These are phyloP conservation scores for Echium plantagineum DNA, from an alignment of 257 asterid genomes.

Conservation along the genomic window DNA sequence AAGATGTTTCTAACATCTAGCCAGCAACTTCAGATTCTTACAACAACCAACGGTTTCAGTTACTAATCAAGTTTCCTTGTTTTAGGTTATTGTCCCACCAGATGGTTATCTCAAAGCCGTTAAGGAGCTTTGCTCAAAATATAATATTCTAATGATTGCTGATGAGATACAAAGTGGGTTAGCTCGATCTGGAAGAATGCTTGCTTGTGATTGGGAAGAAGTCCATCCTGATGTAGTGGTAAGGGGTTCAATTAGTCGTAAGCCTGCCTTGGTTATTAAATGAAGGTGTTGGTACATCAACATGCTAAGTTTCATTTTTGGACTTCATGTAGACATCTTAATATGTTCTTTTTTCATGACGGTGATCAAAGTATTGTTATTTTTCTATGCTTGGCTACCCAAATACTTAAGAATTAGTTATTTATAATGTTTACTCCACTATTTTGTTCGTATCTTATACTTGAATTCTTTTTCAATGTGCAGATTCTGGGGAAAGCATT, in stretches of 20 bases:
- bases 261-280: not conserved
- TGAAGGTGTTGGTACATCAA: not conserved
- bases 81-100: constrained; percentile 83
- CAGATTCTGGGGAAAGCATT: constrained; percentile 95
- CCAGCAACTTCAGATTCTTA: not conserved
- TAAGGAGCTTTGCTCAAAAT: constrained; percentile 78
- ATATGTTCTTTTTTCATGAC: too few relatives aligned
- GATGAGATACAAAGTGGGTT: constrained; percentile 97
- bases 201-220: constrained; percentile 94
- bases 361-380: too few relatives aligned
- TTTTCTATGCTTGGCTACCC: too few relatives aligned
- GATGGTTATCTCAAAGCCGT: constrained; percentile 79
- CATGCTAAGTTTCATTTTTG: not conserved
- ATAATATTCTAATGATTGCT: constrained; percentile 82
- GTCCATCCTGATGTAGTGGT: constrained; percentile 89
- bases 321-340: too few relatives aligned
- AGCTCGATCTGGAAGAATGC: constrained; percentile 80
- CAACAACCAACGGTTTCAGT: not conserved
- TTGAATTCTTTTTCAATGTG: constrained; percentile 11
- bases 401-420: too few relatives aligned
- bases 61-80: not conserved
- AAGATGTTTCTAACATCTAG: not conserved
- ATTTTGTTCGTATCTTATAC: not conserved
- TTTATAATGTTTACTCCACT: too few relatives aligned
- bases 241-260: constrained; percentile 19